A percentile compares a stretch with the other conserved stretches of the same genome.
Conservation (phyloP, 2,329 filamentous ascomycete species). For the Alternaria arbusti region DNA sequence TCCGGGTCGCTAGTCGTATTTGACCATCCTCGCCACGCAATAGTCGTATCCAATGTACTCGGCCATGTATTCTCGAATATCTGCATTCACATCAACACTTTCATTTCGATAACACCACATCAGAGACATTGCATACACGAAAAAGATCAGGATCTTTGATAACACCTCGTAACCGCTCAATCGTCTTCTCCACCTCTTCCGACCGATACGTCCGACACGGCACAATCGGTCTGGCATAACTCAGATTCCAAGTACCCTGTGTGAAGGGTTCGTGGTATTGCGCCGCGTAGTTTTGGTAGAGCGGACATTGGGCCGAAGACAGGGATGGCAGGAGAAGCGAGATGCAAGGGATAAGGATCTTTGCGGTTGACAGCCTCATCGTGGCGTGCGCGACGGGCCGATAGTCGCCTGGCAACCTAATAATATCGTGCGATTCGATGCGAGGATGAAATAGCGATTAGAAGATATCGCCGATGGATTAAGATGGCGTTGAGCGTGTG, state of each 20-base stretch:
- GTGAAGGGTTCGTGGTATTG: constrained; percentile 52
- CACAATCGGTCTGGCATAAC: constrained; percentile 52
- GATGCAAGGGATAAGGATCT: constrained; percentile 2
- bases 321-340: constrained; percentile 18
- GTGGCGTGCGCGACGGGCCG: background rate
- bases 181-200: constrained; percentile 50
- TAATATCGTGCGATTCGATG: background rate
- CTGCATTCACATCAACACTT: background rate
- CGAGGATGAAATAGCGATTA: background rate
- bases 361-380: constrained; percentile 13
- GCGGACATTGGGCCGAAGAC: constrained; percentile 48
- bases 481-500: background rate
- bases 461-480: background rate
- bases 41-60: constrained; percentile 77
- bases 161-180: constrained; percentile 42
- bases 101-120: background rate
- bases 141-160: constrained; percentile 66
- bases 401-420: background rate
- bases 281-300: constrained; percentile 51
- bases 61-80: constrained; percentile 76
- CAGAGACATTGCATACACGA: constrained; percentile 41
- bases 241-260: constrained; percentile 50
- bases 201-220: constrained; percentile 55
- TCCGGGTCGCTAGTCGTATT: constrained; percentile 49
- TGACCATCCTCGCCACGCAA: constrained; percentile 69